phyloP scores from a whole-genome alignment of 495 filamentous ascomycete genomes.

The Aspergillus kassunensis region DNA sequence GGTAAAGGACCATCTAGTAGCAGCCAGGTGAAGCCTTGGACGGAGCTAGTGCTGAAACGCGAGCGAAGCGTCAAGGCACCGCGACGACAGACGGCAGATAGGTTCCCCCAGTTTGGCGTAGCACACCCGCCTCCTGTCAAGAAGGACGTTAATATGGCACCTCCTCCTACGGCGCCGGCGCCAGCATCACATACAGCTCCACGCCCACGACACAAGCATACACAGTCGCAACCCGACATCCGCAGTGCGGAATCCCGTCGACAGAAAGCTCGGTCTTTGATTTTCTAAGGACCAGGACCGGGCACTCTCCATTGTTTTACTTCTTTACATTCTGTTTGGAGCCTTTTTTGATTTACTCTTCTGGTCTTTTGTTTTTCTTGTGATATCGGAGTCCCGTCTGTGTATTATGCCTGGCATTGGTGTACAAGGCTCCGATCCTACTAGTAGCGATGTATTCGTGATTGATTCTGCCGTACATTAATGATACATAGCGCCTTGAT shows the following conservation, averaged over 20 bases:
- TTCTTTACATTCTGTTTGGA: background rate
- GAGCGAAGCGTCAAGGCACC: slow-evolving; percentile 34
- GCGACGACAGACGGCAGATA: slow-evolving; percentile 29
- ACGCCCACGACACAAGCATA: slow-evolving; percentile 40
- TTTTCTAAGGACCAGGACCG: slow-evolving; percentile 37
- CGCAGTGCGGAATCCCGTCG: slow-evolving; percentile 36
- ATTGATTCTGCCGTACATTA: slow-evolving; percentile 30
- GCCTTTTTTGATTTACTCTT: background rate
- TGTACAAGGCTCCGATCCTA: slow-evolving; percentile 3
- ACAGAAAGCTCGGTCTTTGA: slow-evolving; percentile 44
- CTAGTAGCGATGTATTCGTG: slow-evolving; percentile 15
- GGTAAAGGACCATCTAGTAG: slow-evolving; percentile 57
- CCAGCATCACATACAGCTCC: slow-evolving; percentile 23
- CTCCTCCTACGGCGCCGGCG: slow-evolving; percentile 29
- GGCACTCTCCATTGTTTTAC: background rate
- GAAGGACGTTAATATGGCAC: slow-evolving; percentile 21
- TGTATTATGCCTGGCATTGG: slow-evolving; percentile 16
- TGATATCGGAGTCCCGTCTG: slow-evolving; percentile 26
- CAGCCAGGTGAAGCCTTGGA: slow-evolving; percentile 61
- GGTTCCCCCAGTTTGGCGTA: slow-evolving; percentile 17
- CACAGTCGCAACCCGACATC: slow-evolving; percentile 42
- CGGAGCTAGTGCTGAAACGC: slow-evolving; percentile 69
- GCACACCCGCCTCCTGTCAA: slow-evolving; percentile 23
- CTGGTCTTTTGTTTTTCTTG: background rate
- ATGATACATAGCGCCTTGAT: slow-evolving; percentile 37